Conservation (phyloP, 2,329 filamentous ascomycete species). For the Neonectria faginata region DNA sequence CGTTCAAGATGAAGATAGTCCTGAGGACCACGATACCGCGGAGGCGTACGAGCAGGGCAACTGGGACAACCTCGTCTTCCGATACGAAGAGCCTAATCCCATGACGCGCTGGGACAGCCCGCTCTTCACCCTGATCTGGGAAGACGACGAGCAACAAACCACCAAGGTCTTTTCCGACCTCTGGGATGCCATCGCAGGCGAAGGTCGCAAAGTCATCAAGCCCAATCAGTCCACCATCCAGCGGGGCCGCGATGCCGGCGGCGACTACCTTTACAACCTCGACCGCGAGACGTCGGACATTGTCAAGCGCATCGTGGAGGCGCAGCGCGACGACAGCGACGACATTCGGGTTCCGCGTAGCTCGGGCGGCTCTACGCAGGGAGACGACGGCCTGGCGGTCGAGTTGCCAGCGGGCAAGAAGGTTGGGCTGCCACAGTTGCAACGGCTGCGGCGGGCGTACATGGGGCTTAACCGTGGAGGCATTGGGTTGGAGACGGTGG, state of each 20-base stretch:
- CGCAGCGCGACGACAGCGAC: conserved; percentile 74
- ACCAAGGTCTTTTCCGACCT: conserved; percentile 70
- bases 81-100: conserved; percentile 87
- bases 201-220: conserved; percentile 70
- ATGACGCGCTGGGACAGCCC: conserved; percentile 89
- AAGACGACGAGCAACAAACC: conserved; percentile 74
- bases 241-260: conserved; percentile 69
- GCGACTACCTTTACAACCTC: conserved; percentile 83
- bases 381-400: conserved; percentile 66
- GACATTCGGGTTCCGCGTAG: conserved; percentile 63
- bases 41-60: conserved; percentile 67
- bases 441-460: conserved; percentile 82
- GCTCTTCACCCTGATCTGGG: conserved; percentile 81
- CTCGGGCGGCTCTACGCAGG: conserved; percentile 40
- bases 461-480: conserved; percentile 79
- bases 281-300: conserved; percentile 84
- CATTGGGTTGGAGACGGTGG: conserved; percentile 68
- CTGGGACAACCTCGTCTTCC: conserved; percentile 83
- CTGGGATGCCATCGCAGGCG: conserved; percentile 79
- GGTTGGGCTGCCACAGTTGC: conserved; percentile 79
- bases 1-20: neutral
- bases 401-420: conserved; percentile 72
- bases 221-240: conserved; percentile 82
- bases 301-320: conserved; percentile 75
- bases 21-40: conserved; percentile 34